Percentiles rank a stretch among this genome's conserved stretches.
Evolutionary conservation across 768 basidiomycete species (phyloP).

Genomic region (Pleurotus giganteus): DNA sequence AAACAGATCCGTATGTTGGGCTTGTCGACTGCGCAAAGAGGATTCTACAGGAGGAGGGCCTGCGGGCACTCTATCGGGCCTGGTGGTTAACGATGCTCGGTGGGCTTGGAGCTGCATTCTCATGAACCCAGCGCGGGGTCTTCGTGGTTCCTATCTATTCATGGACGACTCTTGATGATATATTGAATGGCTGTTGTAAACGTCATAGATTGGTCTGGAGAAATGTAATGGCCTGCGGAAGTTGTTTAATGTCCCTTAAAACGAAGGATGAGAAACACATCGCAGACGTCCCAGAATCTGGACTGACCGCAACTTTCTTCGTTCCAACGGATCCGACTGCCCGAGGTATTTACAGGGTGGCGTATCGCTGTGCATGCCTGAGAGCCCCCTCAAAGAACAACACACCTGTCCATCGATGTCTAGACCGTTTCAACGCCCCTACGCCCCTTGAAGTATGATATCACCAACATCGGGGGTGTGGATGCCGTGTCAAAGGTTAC

Average conservation of each 20-base stretch:
- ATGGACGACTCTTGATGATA: background rate
- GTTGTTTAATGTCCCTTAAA: background rate
- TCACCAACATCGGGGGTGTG: constrained; percentile 2
- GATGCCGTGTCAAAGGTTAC: background rate
- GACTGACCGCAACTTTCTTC: background rate
- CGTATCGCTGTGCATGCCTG: background rate
- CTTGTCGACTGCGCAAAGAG: constrained; percentile 73
- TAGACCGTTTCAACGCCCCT: background rate
- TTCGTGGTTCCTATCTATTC: background rate
- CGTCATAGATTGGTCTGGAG: constrained; percentile 1
- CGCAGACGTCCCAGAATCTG: background rate
- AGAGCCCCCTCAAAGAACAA: constrained; percentile 1
- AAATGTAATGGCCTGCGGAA: background rate
- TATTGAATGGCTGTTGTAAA: background rate
- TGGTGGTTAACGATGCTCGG: constrained; percentile 84
- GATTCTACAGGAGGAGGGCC: constrained; percentile 80
- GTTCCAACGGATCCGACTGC: constrained; percentile 4
- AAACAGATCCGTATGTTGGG: constrained; percentile 77
- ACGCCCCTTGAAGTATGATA: constrained; percentile 4
- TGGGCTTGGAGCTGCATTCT: constrained; percentile 54
- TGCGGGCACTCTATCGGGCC: constrained; percentile 69
- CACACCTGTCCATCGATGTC: background rate
- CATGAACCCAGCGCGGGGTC: constrained; percentile 22
- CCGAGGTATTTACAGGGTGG: constrained; percentile 6
- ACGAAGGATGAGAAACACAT: background rate